Evolutionary conservation across 257 asterid genomes (phyloP).

Genomic region (Jaltomata sinuosa): DNA sequence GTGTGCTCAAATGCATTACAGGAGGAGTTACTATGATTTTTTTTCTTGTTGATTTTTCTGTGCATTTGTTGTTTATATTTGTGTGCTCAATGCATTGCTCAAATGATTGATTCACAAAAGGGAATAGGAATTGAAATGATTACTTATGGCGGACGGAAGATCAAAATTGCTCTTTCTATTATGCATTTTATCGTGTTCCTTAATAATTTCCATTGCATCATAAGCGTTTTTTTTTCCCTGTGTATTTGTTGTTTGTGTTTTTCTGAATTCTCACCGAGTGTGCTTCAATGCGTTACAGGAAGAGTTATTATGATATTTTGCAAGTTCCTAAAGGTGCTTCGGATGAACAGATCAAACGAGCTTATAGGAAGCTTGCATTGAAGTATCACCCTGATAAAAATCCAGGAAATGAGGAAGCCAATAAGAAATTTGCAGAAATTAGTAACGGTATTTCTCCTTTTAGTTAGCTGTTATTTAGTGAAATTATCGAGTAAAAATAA

Average conservation of each 20-base stretch:
- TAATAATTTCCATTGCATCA: constrained; percentile 68
- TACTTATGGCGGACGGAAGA: constrained; percentile 63
- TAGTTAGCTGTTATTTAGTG: not conserved
- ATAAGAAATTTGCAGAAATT: constrained; percentile 84
- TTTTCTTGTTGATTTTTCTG: too few species aligned
- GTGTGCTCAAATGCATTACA: too few species aligned
- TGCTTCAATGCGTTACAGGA: constrained; percentile 24
- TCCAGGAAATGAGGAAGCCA: constrained; percentile 88
- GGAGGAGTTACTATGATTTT: too few species aligned
- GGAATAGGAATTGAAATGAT: too few species aligned
- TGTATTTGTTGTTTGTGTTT: not conserved
- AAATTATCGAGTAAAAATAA: too few species aligned
- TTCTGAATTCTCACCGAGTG: not conserved
- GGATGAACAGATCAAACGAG: constrained; percentile 87
- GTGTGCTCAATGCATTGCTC: too few species aligned
- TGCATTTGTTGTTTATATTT: too few species aligned
- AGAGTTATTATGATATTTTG: constrained; percentile 76
- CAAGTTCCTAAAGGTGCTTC: constrained; percentile 77
- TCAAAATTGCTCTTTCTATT: constrained; percentile 40
- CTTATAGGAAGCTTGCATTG: constrained; percentile 86
- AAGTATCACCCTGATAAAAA: constrained; percentile 91
- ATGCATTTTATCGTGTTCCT: constrained; percentile 32
- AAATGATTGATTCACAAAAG: too few species aligned
- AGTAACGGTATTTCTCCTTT: constrained; percentile 48
- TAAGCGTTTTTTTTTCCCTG: constrained; percentile 20